A percentile compares a stretch with the other conserved stretches of the same genome.
Conservation (phyloP, 2,329 filamentous ascomycete species). For the Furcasterigmium furcatum region DNA sequence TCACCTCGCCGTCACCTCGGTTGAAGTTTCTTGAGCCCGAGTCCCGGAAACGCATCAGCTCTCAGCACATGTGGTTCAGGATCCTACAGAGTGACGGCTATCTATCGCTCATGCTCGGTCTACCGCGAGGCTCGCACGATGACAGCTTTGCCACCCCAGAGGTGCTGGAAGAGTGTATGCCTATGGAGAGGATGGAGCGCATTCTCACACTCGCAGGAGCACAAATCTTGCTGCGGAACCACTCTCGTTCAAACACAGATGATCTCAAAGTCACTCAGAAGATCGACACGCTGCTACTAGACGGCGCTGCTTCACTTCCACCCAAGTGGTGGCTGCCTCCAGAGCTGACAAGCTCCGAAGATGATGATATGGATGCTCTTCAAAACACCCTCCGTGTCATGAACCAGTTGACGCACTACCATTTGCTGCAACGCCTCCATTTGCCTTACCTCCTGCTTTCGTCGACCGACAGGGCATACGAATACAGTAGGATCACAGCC, state of each 20-base stretch:
- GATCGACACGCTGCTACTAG: conserved; percentile 44
- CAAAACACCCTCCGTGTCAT: conserved; percentile 29
- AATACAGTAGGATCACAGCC: conserved; percentile 46
- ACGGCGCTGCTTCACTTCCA: conserved; percentile 35
- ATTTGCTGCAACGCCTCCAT: conserved; percentile 49
- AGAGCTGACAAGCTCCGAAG: conserved; percentile 13
- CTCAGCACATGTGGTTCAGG: conserved; percentile 42
- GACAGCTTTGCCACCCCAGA: conserved; percentile 29
- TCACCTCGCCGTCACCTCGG: neutral
- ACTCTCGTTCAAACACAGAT: conserved; percentile 25
- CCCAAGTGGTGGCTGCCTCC: conserved; percentile 45
- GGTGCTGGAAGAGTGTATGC: conserved; percentile 23
- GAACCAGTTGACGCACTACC: conserved; percentile 47
- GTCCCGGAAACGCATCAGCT: conserved; percentile 4
- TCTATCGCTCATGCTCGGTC: conserved; percentile 46
- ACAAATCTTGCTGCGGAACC: conserved; percentile 45
- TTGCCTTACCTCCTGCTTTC: conserved; percentile 50
- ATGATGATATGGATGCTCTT: conserved; percentile 8
- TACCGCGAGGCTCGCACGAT: conserved; percentile 40
- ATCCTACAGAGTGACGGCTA: conserved; percentile 47
- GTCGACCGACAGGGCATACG: conserved; percentile 31
- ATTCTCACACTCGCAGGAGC: conserved; percentile 37
- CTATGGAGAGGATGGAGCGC: conserved; percentile 40
- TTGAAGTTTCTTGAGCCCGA: conserved; percentile 35
- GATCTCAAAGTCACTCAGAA: conserved; percentile 35